Evolutionary conservation across 805 yeast species (phyloP).

Genomic region (Cyberlindnera euphorbiae): DNA sequence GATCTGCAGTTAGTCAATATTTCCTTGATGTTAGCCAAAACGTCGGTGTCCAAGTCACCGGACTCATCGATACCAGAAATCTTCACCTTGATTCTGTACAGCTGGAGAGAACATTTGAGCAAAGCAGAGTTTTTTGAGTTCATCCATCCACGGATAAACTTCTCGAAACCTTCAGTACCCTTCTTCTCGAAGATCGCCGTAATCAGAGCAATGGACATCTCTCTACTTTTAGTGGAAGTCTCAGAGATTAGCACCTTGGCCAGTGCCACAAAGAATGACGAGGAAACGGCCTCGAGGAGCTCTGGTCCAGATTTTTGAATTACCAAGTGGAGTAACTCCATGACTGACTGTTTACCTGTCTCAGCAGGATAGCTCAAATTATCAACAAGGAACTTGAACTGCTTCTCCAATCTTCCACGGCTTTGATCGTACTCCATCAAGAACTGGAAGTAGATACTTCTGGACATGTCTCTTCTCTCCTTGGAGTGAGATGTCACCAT

Average conservation of each 20-base stretch:
- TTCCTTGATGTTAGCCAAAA: constrained; percentile 31
- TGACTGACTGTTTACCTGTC: constrained; percentile 81
- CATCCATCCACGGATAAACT: constrained; percentile 55
- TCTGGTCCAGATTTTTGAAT: constrained; percentile 60
- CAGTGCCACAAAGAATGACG: constrained; percentile 79
- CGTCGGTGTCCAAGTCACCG: constrained; percentile 39
- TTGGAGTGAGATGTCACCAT: constrained; percentile 87
- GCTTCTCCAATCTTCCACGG: constrained; percentile 74
- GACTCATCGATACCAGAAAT: constrained; percentile 35
- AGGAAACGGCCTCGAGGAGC: constrained; percentile 52
- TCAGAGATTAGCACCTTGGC: constrained; percentile 77
- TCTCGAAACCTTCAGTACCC: constrained; percentile 33
- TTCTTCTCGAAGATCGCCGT: constrained; percentile 49
- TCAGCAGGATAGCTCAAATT: constrained; percentile 83
- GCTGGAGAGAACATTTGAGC: constrained; percentile 67
- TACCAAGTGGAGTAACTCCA: constrained; percentile 77
- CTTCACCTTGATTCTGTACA: constrained; percentile 56
- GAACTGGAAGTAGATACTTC: constrained; percentile 79
- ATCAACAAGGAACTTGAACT: constrained; percentile 71
- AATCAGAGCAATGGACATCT: constrained; percentile 68
- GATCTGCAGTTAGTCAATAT: constrained; percentile 32
- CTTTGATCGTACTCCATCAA: constrained; percentile 95
- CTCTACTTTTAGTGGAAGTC: constrained; percentile 73
- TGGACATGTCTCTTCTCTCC: constrained; percentile 77
- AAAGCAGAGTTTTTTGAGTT: constrained; percentile 44